Evolutionary conservation across 352 stramenopile genomes (phyloP).

Genomic region (Globisporangium emineosum): DNA sequence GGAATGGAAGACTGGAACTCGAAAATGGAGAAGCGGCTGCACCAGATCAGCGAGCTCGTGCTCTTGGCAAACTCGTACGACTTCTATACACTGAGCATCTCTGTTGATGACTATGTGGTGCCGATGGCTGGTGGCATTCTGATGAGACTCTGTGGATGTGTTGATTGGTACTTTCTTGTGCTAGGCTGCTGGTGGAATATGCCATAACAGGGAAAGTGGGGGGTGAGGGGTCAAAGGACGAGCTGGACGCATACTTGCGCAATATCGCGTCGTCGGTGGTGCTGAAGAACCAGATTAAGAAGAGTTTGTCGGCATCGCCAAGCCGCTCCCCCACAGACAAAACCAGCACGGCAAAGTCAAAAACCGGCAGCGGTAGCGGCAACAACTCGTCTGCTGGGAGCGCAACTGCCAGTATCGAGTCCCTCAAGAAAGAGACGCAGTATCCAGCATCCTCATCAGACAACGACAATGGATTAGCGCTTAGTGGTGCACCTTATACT

Average conservation of each 20-base stretch:
- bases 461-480: neutral
- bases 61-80: constrained; percentile 60
- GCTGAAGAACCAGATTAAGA: constrained; percentile 41
- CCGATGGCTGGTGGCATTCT: neutral
- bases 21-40: constrained; percentile 83
- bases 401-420: constrained; percentile 3
- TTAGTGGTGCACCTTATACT: neutral
- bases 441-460: neutral
- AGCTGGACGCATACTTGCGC: constrained; percentile 64
- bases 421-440: neutral
- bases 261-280: constrained; percentile 61
- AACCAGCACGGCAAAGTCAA: neutral
- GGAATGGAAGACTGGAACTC: constrained; percentile 84
- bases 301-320: constrained; percentile 9
- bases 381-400: neutral
- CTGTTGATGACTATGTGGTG: neutral
- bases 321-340: constrained; percentile 13
- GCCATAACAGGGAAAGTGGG: constrained; percentile 57
- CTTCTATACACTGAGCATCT: neutral
- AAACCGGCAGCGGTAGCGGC: neutral
- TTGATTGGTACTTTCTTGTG: neutral
- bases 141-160: neutral
- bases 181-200: constrained; percentile 62
- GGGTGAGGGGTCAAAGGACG: constrained; percentile 50
- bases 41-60: constrained; percentile 82